A percentile compares a stretch with the other conserved stretches of the same genome.
Evolutionary conservation across 2,329 filamentous ascomycete genomes (phyloP).

Genomic region (Zymoseptoria tritici): DNA sequence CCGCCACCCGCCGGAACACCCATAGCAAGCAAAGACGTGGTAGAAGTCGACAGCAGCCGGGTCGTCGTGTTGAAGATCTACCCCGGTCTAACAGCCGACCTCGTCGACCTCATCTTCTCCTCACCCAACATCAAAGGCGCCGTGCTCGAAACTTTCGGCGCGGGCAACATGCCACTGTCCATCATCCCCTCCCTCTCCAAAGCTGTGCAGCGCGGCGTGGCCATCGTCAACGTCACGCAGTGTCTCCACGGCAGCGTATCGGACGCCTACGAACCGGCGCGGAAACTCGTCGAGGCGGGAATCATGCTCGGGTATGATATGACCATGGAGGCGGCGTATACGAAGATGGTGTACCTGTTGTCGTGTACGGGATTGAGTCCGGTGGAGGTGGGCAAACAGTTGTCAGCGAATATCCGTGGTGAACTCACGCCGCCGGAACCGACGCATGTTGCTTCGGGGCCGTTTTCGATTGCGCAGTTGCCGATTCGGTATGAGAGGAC

Average conservation of each 20-base stretch:
- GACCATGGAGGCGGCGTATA: conserved; percentile 83
- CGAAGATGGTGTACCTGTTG: conserved; percentile 81
- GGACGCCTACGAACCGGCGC: conserved; percentile 36
- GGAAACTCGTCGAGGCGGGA: conserved; percentile 71
- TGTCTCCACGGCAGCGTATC: conserved; percentile 46
- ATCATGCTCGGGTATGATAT: conserved; percentile 85
- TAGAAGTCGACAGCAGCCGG: conserved; percentile 70
- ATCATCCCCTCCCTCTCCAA: conserved; percentile 58
- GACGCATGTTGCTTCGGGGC: conserved; percentile 4
- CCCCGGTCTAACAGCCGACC: conserved; percentile 80
- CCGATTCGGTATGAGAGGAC: conserved; percentile 20
- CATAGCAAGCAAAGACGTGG: conserved; percentile 6
- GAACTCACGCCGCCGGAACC: conserved; percentile 57
- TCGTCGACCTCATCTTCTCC: conserved; percentile 80
- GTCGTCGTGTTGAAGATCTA: conserved; percentile 86
- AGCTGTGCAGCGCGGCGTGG: conserved; percentile 71
- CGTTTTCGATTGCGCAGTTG: conserved; percentile 16
- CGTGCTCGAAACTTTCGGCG: conserved; percentile 85
- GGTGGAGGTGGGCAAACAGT: conserved; percentile 59
- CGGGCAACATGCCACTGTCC: conserved; percentile 83
- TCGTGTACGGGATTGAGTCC: conserved; percentile 56
- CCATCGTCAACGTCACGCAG: conserved; percentile 87
- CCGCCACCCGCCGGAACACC: conserved; percentile 34
- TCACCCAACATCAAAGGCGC: conserved; percentile 61
- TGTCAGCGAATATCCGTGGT: conserved; percentile 70